Base-by-base conservation (phyloP, 2,329 filamentous ascomycete genomes). In the Beauveria australis region DNA sequence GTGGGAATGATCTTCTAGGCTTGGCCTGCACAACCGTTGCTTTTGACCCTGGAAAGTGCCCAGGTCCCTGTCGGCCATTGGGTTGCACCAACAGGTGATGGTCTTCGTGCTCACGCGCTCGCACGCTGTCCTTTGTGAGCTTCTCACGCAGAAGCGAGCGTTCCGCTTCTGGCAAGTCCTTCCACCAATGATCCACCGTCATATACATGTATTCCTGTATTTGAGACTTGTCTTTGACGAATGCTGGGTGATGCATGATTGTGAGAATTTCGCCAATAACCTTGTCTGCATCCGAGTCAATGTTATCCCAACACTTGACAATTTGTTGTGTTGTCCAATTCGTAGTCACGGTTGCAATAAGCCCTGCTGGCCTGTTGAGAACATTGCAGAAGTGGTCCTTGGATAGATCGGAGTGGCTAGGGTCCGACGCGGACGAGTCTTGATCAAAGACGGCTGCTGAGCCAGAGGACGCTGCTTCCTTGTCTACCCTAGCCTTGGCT, bases 161-260 rank as follows among this genome's bases (percentile, higher is more conserved):
- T 56, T 70, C 69, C 1, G 66, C 53, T 0, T 59, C 48, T 0
- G 65, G 64, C 30, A 68, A 64, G 53, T 84, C 81, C 48, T 88
- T 80, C 1, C 84, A 86, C 92, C 92, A 96, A 59, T 81, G 79
- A 64, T 88, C 81, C 1, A 96, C 90, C 0, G 87, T 87, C 37
- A 85, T 80, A 73, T 89, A 96, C 92, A 96, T 96, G 59, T 85
- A 86, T 55, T 83, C 81, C 65, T 96, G 92, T 33, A 92, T 84
- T 69, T 93, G 87, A 60, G 88, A 80, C 63, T 80, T 80, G 62
- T 87, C 83, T 65, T 93, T 83, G 10, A 91, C 85, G 44, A 90
- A 78, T 2, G 88, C 88, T 0, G 92, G 92, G 70, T 97, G 92
- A 71, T 97, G 92, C 75, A 96, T 92, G 5, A 89, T 85, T 19